Percentiles rank a stretch among this genome's conserved stretches.
Conservation (phyloP, 2,329 filamentous ascomycete genomes). For the Diatrype stigma region DNA sequence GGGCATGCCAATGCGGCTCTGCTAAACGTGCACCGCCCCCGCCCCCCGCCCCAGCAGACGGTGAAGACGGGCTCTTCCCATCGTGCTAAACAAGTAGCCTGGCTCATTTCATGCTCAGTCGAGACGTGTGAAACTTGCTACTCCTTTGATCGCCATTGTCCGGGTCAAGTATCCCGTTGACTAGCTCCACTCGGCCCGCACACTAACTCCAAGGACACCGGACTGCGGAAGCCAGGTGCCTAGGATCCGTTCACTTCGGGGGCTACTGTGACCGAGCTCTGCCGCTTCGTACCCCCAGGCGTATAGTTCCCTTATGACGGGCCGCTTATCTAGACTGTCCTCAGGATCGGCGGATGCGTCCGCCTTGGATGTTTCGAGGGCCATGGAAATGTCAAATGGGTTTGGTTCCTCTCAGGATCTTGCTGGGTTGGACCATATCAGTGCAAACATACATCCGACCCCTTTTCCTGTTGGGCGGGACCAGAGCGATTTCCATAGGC, state of each 20-base stretch:
- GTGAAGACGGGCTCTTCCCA: too few species aligned
- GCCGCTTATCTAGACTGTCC: constrained; percentile 17
- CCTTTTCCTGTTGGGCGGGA: constrained; percentile 5
- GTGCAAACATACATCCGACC: constrained; percentile 2
- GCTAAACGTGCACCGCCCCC: too few species aligned
- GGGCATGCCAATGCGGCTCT: too few species aligned
- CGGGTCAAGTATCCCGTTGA: not conserved
- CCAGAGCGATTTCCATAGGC: constrained; percentile 2
- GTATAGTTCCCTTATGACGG: constrained; percentile 1
- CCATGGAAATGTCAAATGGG: constrained; percentile 15
- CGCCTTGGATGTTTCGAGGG: constrained; percentile 14
- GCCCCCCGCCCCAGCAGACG: too few species aligned
- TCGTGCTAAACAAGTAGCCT: too few species aligned
- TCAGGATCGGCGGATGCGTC: constrained; percentile 14
- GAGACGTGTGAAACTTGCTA: not conserved
- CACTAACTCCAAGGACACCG: not conserved
- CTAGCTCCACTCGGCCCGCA: not conserved
- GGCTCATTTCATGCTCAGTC: not conserved
- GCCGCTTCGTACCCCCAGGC: not conserved
- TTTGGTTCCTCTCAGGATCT: constrained; percentile 12
- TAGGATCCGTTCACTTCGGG: not conserved
- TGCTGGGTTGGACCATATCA: constrained; percentile 11
- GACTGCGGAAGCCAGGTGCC: not conserved
- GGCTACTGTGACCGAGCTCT: not conserved
- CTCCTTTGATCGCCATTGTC: not conserved